phyloP scores from a whole-genome alignment of 2,329 filamentous ascomycete genomes.

The Metarhizium guizhouense region DNA sequence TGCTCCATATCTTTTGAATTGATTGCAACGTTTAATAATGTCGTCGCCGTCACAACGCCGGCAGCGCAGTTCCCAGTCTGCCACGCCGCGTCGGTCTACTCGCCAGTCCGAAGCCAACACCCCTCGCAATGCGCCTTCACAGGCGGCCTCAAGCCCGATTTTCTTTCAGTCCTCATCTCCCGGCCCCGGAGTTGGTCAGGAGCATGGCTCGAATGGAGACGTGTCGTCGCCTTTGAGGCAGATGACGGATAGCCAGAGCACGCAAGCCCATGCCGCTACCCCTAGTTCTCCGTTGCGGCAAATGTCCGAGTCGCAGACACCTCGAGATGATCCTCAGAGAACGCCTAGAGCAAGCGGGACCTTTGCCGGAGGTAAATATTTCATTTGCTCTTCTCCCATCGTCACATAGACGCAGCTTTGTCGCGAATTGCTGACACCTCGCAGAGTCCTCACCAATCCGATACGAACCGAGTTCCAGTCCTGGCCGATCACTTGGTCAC shows the following conservation, averaged over 20 bases:
- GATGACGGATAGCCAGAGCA: slow-evolving; percentile 49
- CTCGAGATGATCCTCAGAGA: slow-evolving; percentile 45
- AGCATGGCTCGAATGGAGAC: slow-evolving; percentile 23
- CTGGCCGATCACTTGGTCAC: slow-evolving; percentile 52
- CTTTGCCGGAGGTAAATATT: slow-evolving; percentile 50
- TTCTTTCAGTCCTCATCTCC: slow-evolving; percentile 54
- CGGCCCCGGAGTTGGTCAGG: slow-evolving; percentile 12
- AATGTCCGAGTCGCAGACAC: slow-evolving; percentile 47
- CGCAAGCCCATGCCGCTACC: slow-evolving; percentile 22
- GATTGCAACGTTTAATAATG: slow-evolving; percentile 19
- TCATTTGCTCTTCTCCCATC: neutral
- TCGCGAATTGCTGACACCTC: slow-evolving; percentile 6
- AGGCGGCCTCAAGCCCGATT: slow-evolving; percentile 69
- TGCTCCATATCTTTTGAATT: neutral
- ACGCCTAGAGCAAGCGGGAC: slow-evolving; percentile 60
- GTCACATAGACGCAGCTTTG: neutral
- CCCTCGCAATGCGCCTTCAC: slow-evolving; percentile 39
- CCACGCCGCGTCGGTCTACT: slow-evolving; percentile 29
- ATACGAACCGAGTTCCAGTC: slow-evolving; percentile 86
- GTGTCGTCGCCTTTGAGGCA: slow-evolving; percentile 48
- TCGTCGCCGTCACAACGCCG: slow-evolving; percentile 38
- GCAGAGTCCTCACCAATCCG: slow-evolving; percentile 86
- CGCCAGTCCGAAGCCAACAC: slow-evolving; percentile 28
- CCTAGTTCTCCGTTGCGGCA: slow-evolving; percentile 54
- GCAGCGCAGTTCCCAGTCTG: slow-evolving; percentile 42